A percentile compares a stretch with the other conserved stretches of the same genome.
Evolutionary conservation across 1,284 basidiomycete species (phyloP).

Genomic region (Garcileccinum viscosum): DNA sequence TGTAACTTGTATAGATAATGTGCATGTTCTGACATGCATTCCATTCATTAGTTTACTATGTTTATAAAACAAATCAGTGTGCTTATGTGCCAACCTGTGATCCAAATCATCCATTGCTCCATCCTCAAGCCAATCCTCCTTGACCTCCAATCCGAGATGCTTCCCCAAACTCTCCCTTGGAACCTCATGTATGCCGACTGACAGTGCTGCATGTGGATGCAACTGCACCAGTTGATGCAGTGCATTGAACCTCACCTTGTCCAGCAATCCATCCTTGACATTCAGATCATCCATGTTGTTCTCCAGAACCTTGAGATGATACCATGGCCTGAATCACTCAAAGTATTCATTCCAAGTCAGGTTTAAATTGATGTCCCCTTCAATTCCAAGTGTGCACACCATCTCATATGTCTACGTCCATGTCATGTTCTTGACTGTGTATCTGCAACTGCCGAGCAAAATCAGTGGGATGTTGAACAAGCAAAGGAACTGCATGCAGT

Average conservation of each 20-base stretch:
- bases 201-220: conserved; percentile 72
- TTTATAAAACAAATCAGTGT: not conserved
- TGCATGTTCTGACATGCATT: conserved; percentile 56
- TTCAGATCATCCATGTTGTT: conserved; percentile 98
- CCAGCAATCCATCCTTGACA: conserved; percentile 79
- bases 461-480: conserved; percentile 88
- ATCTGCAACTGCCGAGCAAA: conserved; percentile 94
- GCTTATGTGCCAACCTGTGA: conserved; percentile 71
- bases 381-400: conserved; percentile 87
- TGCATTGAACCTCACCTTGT: conserved; percentile 81
- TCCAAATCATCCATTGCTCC: conserved; percentile 66
- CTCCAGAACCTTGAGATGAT: conserved; percentile 87
- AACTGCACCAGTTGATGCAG: conserved; percentile 82
- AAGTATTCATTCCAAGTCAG: conserved; percentile 97
- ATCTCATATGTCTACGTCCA: conserved; percentile 98
- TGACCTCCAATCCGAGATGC: conserved; percentile 62
- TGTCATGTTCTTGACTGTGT: conserved; percentile 96
- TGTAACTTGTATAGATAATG: conserved; percentile 69
- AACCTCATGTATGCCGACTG: conserved; percentile 86
- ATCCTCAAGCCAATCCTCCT: conserved; percentile 40
- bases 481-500: conserved; percentile 88
- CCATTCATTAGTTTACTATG: not conserved
- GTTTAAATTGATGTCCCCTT: conserved; percentile 78
- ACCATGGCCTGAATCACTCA: conserved; percentile 97
- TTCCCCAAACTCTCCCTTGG: conserved; percentile 70